Evolutionary conservation across 768 basidiomycete genomes (phyloP).

Genomic region (Termitomyces sp.): DNA sequence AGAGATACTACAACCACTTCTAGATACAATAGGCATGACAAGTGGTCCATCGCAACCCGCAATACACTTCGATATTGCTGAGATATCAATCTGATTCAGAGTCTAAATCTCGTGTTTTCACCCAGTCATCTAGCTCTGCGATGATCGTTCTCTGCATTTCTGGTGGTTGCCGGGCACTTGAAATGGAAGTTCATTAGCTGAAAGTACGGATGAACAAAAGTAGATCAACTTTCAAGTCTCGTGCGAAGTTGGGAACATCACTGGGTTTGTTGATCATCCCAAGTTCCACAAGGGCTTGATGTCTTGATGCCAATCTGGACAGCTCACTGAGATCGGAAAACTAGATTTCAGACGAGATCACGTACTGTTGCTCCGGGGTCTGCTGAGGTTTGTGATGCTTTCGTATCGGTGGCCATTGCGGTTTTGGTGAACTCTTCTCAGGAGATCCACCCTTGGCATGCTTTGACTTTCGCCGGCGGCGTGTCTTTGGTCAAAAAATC

Average conservation of each 20-base stretch:
- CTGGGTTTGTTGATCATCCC: constrained; percentile 50
- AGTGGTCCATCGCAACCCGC: background rate
- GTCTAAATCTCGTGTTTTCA: constrained; percentile 11
- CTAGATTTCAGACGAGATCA: background rate
- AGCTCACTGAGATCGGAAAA: background rate
- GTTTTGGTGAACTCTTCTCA: constrained; percentile 27
- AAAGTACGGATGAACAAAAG: background rate
- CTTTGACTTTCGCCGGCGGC: constrained; percentile 19
- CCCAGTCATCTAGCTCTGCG: constrained; percentile 33
- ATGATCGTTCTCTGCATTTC: constrained; percentile 40
- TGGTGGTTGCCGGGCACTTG: constrained; percentile 32
- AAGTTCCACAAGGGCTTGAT: constrained; percentile 56
- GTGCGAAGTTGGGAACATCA: constrained; percentile 55
- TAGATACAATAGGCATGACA: background rate
- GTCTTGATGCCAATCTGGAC: constrained; percentile 46
- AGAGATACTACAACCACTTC: background rate
- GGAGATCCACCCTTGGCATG: constrained; percentile 11
- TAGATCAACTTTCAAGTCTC: constrained; percentile 50
- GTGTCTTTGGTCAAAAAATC: constrained; percentile 22
- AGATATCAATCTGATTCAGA: constrained; percentile 5
- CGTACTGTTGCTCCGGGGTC: constrained; percentile 49
- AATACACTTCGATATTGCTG: background rate
- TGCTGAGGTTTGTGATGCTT: constrained; percentile 47
- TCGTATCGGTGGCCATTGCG: constrained; percentile 62
- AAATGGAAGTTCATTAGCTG: background rate